Evolutionary conservation across 1,139 yeast genomes (phyloP), one percentile per base, ranked within the genome.

Genomic region (Arxiozyma slooffiae): DNA sequence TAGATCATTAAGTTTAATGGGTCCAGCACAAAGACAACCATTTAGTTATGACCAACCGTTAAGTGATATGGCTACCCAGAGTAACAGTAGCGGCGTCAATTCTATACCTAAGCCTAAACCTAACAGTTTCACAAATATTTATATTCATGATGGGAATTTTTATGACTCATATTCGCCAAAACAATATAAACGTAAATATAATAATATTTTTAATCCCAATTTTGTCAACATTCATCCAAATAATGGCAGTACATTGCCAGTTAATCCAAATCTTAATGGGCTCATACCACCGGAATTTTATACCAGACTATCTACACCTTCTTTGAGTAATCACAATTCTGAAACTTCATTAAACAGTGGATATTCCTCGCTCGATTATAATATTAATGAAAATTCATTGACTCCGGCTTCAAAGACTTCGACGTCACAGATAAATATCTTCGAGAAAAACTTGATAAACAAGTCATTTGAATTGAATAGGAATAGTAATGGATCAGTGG

Each of bases 231-330:
- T 34, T 41, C 30, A 47, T 50, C 9, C 50, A 17, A 39, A 52
- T 41, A 44, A 47, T 42, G 42, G 44, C 40, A 51, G 43, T 37
- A 38, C 45, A 30, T 14, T 14, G 16, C 36, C 36, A 7, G 14
- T 30, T 26, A 37, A 39, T 30, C 24, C 16, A 30, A 38, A 22
- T 16, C 24, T 26, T 8, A 44, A 48, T n/a, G 63, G 67, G 1
- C 51, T 64, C 46, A 66, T 66, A 18, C 69, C 69, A 4, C 69
- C 69, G 0, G 68, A 63, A 45, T 64, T 66, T 52, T 64, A 62
- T 46, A 64, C 68, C 2, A 58, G 66, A 46, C 52, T 66, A 22
- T 63, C 69, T 4, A 58, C 67, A 2, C 69, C 69, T 7, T 56
- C 65, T 9, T 54, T 65, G 17, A 63, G 67, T 48, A 59, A 57